Evolutionary conservation across 129 eudicot genomes (phyloP).

Genomic region (Silybum marianum): DNA sequence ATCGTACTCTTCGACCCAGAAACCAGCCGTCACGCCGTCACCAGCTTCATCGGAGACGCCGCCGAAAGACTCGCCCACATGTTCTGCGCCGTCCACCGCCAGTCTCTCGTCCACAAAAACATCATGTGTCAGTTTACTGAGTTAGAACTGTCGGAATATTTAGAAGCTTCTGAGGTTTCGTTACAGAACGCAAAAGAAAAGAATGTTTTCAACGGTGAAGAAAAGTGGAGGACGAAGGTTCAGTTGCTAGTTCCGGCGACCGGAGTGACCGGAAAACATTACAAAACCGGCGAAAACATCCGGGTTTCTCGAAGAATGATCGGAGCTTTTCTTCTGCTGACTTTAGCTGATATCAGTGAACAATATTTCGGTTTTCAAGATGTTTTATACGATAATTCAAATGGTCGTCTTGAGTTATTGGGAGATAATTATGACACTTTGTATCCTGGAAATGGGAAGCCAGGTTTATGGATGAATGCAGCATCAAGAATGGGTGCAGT

Average conservation of each 20-base stretch:
- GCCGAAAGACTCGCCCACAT: slow-evolving; percentile 73
- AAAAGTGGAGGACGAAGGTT: slow-evolving; percentile 69
- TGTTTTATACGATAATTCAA: slow-evolving; percentile 48
- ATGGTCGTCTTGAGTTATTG: slow-evolving; percentile 57
- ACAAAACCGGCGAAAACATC: slow-evolving; percentile 60
- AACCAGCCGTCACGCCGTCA: slow-evolving; percentile 62
- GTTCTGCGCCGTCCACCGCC: slow-evolving; percentile 80
- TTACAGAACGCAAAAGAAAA: slow-evolving; percentile 37
- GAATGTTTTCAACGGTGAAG: slow-evolving; percentile 31
- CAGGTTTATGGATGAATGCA: slow-evolving; percentile 80
- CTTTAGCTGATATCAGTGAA: slow-evolving; percentile 90
- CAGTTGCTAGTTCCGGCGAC: slow-evolving; percentile 48
- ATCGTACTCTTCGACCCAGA: slow-evolving; percentile 80
- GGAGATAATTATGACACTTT: slow-evolving; percentile 46
- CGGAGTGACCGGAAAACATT: slow-evolving; percentile 64
- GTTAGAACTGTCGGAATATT: slow-evolving; percentile 49
- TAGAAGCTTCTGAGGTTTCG: slow-evolving; percentile 48
- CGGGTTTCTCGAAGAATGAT: slow-evolving; percentile 59
- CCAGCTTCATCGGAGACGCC: slow-evolving; percentile 58
- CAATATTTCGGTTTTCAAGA: slow-evolving; percentile 77
- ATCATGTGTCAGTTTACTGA: slow-evolving; percentile 61
- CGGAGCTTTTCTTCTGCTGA: slow-evolving; percentile 66
- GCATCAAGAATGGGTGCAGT: slow-evolving; percentile 77
- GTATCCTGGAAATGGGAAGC: slow-evolving; percentile 86
- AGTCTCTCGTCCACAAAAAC: slow-evolving; percentile 61